Conservation (phyloP, 371 early-diverging fungal genomes). For the Mucor irregularis region DNA sequence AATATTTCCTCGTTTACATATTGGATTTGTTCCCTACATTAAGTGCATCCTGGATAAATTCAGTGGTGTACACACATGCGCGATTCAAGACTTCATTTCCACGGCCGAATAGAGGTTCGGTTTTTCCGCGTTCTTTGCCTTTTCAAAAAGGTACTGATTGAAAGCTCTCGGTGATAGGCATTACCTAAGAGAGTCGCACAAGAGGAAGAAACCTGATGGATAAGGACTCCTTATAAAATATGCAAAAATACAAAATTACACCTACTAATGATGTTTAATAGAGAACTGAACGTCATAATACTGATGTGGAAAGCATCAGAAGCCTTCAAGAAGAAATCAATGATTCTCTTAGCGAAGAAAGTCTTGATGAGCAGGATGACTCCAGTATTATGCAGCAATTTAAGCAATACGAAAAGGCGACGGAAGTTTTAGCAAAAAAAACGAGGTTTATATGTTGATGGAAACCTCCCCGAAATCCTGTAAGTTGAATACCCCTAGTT, state of each 20-base stretch:
- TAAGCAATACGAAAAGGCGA: slow-evolving; percentile 8
- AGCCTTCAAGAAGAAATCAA: slow-evolving; percentile 14
- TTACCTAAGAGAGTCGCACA: no score
- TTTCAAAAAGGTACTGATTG: no score
- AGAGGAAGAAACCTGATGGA: no score
- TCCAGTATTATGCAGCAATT: slow-evolving; percentile 3
- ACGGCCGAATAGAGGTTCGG: no score
- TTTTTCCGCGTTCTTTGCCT: no score
- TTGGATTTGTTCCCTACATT: no score
- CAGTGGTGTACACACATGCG: no score
- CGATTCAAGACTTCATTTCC: no score
- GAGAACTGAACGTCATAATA: slow-evolving; percentile 2
- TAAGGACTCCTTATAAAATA: slow-evolving; percentile 9
- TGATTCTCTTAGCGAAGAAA: neutral
- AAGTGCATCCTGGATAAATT: no score
- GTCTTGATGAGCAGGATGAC: slow-evolving; percentile 12
- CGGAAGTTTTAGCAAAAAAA: slow-evolving; percentile 3
- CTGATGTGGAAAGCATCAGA: slow-evolving; percentile 7
- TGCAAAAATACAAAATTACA: slow-evolving; percentile 17
- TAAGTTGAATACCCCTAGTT: slow-evolving; percentile 2
- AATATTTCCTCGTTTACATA: no score
- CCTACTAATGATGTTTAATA: slow-evolving; percentile 16
- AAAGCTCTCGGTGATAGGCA: no score
- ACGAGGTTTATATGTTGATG: slow-evolving; percentile 11
- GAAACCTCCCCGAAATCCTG: slow-evolving; percentile 4